Base-by-base conservation (phyloP, 2,329 filamentous ascomycete species). In the Clonostachys rhizophaga region DNA sequence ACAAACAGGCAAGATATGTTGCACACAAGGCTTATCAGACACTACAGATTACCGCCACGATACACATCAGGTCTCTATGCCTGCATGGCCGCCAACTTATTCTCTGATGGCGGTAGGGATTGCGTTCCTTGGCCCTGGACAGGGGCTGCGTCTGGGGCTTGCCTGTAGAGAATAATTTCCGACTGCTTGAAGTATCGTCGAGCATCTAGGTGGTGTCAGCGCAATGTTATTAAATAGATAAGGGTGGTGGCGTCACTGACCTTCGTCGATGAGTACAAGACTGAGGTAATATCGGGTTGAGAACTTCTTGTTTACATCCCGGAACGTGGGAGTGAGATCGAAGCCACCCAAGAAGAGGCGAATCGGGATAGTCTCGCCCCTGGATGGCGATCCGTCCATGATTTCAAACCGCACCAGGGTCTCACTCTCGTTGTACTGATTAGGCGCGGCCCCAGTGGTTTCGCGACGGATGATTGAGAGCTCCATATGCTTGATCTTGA, bases 401-500 rank as follows among this genome's bases (percentile, higher is more conserved):
- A 99, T 99, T 86, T 99, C 94, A 59, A 99, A 99, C 54, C 95
- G 84, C 48, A 99, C 94, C 58, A 99, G 72, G 4, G 94, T 99
- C 72, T 99, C 94, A 70, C 91, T 97, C 75, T 99, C 95, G 65
- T 99, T 99, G 72, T 99, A 99, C 69, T 99, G 95, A 66, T 99
- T 99, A 7, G 94, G 94, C 18, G 94, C 90, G 6, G 91, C 90
- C 47, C 95, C 94, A 1, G 94, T 99, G 3, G 94, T 99, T 72
- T 99, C 94, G 58, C 95, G 79, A 55, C 95, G 82, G 66, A 99
- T 99, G 60, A 99, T 99, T 55, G 90, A 96, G 52, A 99, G 74
- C 73, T 99, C 94, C 94, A 99, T 99, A 70, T 99, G 94, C 72
- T 97, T 96, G 68, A 99, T 99, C 83, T 99, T 99, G 66, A 99